Base-by-base conservation (phyloP, 345 rosid species). In the Eucalyptus brandiana region DNA sequence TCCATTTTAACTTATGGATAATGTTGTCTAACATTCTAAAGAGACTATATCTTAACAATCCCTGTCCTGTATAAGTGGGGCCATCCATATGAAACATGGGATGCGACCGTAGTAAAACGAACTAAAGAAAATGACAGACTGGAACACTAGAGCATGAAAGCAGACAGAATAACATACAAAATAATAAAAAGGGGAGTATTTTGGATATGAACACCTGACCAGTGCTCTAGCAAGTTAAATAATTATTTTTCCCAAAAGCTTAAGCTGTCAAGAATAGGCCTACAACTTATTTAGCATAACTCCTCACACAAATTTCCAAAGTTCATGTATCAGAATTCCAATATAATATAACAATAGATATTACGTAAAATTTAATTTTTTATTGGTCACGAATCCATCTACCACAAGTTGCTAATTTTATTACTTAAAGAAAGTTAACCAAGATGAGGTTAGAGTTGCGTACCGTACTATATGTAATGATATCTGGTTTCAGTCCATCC, bases 401-500 rank as follows among this genome's bases (percentile, higher is more conserved):
- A 26, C 47, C 47, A 40, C 28, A 76, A 76, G 85, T 40, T 37
- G 85, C 85, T 76, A 21, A 76, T 21, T 40, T 40, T 7, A 76
- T 21, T 40, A 26, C 47, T 76, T 21, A 40, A 42, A 76, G 85
- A 76, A 76, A 51, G 23, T 86, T 86, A 40, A 86, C 45, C 40
- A 86, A 37, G 11, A 86, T 49, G 44, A 86, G 87, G 45, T 40
- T 40, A 76, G 85, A 76, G 47, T 76, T 32, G 60, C 81, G 32
- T 94, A 97, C 99, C 94, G 96, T 94, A 87, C 95, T 97, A 90
- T 97, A 97, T 0, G 99, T 95, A 83, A 97, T 90, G 48, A 93
- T 92, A 94, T 97, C 98, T n/a, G 99, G 99, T 91, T 87, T 88
- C 44, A 97, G 94, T 65, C 99, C 99, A 92, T 90, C 90, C 45